A percentile compares a stretch with the other conserved stretches of the same genome.
phyloP scores from a whole-genome alignment of 805 yeast genomes.

The Naumovozyma baii region DNA sequence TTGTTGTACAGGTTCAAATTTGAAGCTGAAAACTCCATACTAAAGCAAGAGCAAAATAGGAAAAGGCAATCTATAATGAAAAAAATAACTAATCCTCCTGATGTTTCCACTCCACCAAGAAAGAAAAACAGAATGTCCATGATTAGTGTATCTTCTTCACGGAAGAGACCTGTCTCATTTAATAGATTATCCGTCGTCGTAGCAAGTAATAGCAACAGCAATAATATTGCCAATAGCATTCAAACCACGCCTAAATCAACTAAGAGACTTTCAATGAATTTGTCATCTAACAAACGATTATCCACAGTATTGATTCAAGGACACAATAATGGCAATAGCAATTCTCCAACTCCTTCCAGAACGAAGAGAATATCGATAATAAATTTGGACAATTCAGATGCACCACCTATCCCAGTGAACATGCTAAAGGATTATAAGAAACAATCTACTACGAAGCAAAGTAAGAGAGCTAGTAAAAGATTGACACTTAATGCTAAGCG shows the following conservation, averaged over 20 bases:
- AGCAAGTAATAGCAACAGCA: conserved; percentile 10
- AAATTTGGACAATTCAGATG: conserved; percentile 11
- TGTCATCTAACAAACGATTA: conserved; percentile 21
- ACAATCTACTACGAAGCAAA: not conserved
- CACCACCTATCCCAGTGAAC: conserved; percentile 23
- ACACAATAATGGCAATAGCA: conserved; percentile 9
- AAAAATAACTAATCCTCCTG: conserved; percentile 4
- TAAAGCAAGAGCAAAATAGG: conserved; percentile 31
- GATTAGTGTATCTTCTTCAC: conserved; percentile 40
- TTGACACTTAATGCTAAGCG: conserved; percentile 39
- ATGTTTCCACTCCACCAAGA: conserved; percentile 24
- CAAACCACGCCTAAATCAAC: not conserved
- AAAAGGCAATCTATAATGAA: conserved; percentile 31
- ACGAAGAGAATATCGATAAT: conserved; percentile 20
- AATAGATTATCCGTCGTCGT: conserved; percentile 23
- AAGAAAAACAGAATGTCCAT: conserved; percentile 34
- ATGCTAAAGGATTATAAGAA: conserved; percentile 15
- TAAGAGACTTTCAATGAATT: conserved; percentile 18
- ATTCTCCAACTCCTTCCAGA: conserved; percentile 28
- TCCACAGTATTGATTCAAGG: conserved; percentile 10
- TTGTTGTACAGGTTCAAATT: conserved; percentile 62
- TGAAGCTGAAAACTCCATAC: conserved; percentile 34
- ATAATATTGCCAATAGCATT: too few relatives aligned
- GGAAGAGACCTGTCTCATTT: conserved; percentile 41
- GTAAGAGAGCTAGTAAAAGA: conserved; percentile 26